Percentiles rank a stretch among this genome's conserved stretches.
Conservation (phyloP, 768 basidiomycete genomes). For the Trametes cubensis region DNA sequence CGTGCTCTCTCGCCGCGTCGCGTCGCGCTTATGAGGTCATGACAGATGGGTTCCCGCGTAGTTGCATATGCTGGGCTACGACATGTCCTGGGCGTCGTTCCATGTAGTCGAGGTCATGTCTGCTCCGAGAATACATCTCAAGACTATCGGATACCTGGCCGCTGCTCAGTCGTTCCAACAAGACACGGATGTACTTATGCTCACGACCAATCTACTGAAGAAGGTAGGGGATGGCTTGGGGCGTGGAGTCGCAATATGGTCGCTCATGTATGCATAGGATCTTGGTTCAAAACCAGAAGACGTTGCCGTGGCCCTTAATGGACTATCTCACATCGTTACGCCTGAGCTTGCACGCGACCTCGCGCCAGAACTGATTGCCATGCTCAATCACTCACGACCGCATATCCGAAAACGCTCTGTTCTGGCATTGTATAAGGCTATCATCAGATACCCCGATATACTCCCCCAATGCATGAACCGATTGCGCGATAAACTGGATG, state of each 20-base stretch:
- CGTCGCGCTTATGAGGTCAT: constrained; percentile 10
- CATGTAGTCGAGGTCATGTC: constrained; percentile 99
- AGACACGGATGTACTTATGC: constrained; percentile 96
- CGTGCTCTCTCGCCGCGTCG: constrained; percentile 40
- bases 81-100: constrained; percentile 95
- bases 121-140: constrained; percentile 86
- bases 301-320: constrained; percentile 74
- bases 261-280: constrained; percentile 56
- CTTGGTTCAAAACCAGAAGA: constrained; percentile 76
- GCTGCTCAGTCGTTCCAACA: constrained; percentile 89
- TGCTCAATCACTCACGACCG: constrained; percentile 88
- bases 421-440: constrained; percentile 77
- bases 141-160: constrained; percentile 94
- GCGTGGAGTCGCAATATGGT: not conserved
- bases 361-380: constrained; percentile 77
- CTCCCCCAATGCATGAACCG: constrained; percentile 64
- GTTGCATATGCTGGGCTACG: constrained; percentile 97
- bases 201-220: constrained; percentile 94
- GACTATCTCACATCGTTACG: constrained; percentile 82
- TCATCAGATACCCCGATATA: constrained; percentile 82
- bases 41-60: constrained; percentile 37
- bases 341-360: constrained; percentile 91
- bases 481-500: constrained; percentile 79
- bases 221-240: constrained; percentile 57
- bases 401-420: constrained; percentile 91